These are phyloP conservation scores for Petasospora fabianii DNA, from an alignment of 1,139 yeast genomes.

Conservation along the genomic window DNA sequence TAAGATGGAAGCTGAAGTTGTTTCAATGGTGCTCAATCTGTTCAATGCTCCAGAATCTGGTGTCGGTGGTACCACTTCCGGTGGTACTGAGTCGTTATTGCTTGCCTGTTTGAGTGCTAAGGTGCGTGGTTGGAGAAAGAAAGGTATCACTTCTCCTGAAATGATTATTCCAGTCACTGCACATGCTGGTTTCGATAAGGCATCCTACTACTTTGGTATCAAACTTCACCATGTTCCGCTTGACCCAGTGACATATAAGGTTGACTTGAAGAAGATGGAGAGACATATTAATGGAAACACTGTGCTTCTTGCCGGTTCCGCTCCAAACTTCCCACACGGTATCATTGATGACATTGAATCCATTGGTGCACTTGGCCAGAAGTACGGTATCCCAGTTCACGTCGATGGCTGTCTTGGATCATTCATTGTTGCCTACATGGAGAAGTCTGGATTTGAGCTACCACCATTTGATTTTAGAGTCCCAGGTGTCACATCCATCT, in stretches of 20 bases:
- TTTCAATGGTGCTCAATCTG: constrained; percentile 78
- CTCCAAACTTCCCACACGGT: constrained; percentile 97
- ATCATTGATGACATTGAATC: constrained; percentile 83
- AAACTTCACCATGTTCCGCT: constrained; percentile 77
- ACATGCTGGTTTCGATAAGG: constrained; percentile 96
- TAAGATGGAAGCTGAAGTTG: constrained; percentile 95
- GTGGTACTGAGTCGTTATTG: constrained; percentile 93
- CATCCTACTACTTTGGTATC: constrained; percentile 87
- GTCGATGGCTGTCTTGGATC: constrained; percentile 97
- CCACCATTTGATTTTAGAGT: constrained; percentile 83
- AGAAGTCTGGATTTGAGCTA: constrained; percentile 56
- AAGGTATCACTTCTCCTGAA: constrained; percentile 73
- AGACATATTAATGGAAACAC: constrained; percentile 73
- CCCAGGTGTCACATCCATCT: constrained; percentile 94
- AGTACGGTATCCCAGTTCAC: constrained; percentile 72
- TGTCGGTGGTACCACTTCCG: constrained; percentile 90
- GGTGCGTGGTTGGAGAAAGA: constrained; percentile 48
- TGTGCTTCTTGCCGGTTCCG: constrained; percentile 82
- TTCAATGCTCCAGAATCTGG: constrained; percentile 69
- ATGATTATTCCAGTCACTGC: constrained; percentile 85
- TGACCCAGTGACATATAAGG: constrained; percentile 65
- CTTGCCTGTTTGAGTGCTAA: constrained; percentile 84
- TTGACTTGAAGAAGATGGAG: constrained; percentile 59
- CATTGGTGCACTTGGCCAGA: constrained; percentile 62
- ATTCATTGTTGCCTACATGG: constrained; percentile 78